Base-by-base conservation (phyloP, 305 asterid genomes). In the Rubia tinctorum region DNA sequence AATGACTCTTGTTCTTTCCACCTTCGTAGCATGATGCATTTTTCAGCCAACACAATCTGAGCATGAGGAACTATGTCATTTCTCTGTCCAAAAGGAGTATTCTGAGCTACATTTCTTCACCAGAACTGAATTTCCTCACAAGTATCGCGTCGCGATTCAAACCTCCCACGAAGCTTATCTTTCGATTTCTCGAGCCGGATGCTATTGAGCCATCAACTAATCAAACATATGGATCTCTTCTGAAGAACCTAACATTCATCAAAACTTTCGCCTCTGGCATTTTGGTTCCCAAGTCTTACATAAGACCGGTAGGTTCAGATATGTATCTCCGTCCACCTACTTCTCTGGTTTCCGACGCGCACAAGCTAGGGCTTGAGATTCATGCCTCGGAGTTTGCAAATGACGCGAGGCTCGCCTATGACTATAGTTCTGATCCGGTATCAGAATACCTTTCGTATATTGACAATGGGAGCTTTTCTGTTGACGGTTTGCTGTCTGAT, bases 401-500 rank as follows among this genome's bases (percentile, higher is more conserved):
- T 78, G 98, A 94, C 64, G 82, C 6, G 9, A 0, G 65, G 66
- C 34, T 81, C 39, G 84, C 97, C 4, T 91, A 83, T 75, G 77
- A 94, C 76, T 90, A 82, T 82, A 84, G 86, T 83, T 91, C 73
- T 61, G 99, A 94, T 80, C 96, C 97, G 17, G 82, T 89, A 68
- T 60, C 90, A 7, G 98, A 91, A 87, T 88, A 86, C 73, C 86
- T 91, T 56, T 78, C 84, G 76, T 89, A 72, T 70, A 66, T 94
- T 27, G 98, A 91, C 80, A 90, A 89, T 34, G 92, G 90, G 23
- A 68, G 77, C 44, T 90, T 86, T 80, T 86, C 97, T 66, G 95
- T 91, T 73, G 99, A 94, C 74, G 99, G 99, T 10, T 79, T 94
- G 78, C 79, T 94, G 49, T 75, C 99, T 17, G 97, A 91, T 80